Evolutionary conservation across 129 eudicot genomes (phyloP), one percentile per base, ranked within the genome.

Genomic region (Tanacetum coccineum): DNA sequence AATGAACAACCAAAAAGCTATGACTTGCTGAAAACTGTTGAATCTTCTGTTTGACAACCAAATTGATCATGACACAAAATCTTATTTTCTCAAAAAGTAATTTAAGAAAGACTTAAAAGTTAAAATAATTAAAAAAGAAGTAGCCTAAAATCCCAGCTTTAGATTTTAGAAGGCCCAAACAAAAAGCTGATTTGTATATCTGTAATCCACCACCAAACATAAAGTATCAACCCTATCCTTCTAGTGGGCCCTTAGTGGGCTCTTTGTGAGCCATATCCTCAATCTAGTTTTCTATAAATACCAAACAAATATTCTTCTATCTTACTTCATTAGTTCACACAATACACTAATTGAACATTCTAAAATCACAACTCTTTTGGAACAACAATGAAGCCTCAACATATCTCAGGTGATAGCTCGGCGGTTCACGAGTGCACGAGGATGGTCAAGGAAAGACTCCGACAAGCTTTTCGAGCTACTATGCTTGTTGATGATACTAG

Each of bases 341-440:
- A 6, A 6, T 36, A 36, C 9, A 58, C 44, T 4, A 25, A 8
- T 62, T 74, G 21, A 15, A 12, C 18, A 19, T 40, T 25, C 5
- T 50, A 11, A 53, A 76, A 51, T 42, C 74, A 49, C 44, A 68
- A 17, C 9, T 61, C 18, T 14, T 17, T 52, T 61, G 13, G 3
- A 67, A 10, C 42, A 36, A 36, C 59, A 28, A 88, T 88, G 95
- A 84, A 84, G 75, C 83, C 88, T 74, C 87, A 80, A 73, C 82
- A 77, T 9, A 10, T 81, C 68, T 69, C 91, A 11, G 74, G 82
- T 9, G 87, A 85, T 11, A 10, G 62, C 39, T 66, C 92, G 46
- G 73, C 78, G 75, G 66, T 88, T 26, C 83, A 81, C 0, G 89
- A 88, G 71, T 76, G 80, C 39, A 88, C 82, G 74, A 78, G 70